Conservation (phyloP, 805 yeast species). For the Kregervanrija delftensis region DNA sequence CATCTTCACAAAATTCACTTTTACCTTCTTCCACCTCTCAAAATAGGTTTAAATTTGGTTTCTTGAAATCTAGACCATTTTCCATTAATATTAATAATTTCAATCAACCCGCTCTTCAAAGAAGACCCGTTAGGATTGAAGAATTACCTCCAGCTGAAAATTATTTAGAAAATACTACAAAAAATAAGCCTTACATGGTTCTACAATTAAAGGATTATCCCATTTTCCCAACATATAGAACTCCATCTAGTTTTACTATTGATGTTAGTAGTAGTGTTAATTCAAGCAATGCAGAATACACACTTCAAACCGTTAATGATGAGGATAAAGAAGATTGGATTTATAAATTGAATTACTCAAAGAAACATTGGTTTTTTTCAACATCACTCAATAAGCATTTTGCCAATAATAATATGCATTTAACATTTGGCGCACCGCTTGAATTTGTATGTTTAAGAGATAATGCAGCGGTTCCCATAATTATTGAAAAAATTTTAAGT, state of each 20-base stretch:
- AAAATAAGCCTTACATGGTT: constrained; percentile 41
- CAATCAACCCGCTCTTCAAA: constrained; percentile 12
- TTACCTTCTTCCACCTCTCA: constrained; percentile 5
- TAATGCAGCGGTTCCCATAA: constrained; percentile 49
- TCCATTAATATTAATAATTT: constrained; percentile 40
- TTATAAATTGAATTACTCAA: constrained; percentile 37
- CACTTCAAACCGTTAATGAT: constrained; percentile 61
- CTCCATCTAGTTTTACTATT: constrained; percentile 43
- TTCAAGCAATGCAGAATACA: constrained; percentile 31
- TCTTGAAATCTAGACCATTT: constrained; percentile 47
- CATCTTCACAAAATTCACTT: background rate
- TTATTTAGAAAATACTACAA: constrained; percentile 30
- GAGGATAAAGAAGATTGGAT: constrained; percentile 74
- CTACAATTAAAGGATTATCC: constrained; percentile 40
- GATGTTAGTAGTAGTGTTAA: constrained; percentile 21
- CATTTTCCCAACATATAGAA: constrained; percentile 46
- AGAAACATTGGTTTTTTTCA: constrained; percentile 51
- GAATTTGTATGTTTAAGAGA: constrained; percentile 71
- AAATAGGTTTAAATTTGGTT: constrained; percentile 23
- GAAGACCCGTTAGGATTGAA: constrained; percentile 33
- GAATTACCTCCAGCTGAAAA: constrained; percentile 54
- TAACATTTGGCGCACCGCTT: constrained; percentile 83
- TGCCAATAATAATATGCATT: constrained; percentile 9
- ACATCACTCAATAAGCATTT: constrained; percentile 23
- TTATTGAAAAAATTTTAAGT: constrained; percentile 57